Evolutionary conservation across 805 yeast genomes (phyloP), one percentile per base, ranked within the genome.

Genomic region (Ogataea wickerhamii): DNA sequence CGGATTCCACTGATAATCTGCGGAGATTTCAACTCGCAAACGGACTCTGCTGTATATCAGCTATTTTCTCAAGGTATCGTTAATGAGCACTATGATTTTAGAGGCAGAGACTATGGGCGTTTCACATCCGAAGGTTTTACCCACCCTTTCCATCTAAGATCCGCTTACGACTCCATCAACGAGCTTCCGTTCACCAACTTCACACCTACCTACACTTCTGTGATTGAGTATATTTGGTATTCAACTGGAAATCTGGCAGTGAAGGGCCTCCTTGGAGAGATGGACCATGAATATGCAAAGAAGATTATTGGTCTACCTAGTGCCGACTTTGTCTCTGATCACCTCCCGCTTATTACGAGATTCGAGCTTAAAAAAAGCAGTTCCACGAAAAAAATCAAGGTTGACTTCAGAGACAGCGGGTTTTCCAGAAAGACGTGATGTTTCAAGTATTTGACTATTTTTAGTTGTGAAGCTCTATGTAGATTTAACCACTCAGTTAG

Each of bases 141-240:
- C 16, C 96, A 91, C 61, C 75, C 76, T 32, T 79, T 93, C 65
- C 75, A 84, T 49, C 68, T 93, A 61, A 86, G 80, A 60, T 85
- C 95, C 6, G 85, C 96, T 3, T 93, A 93, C 60, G 80, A 82
- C 28, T 72, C 76, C 45, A 76, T 89, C 55, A 89, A 89, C 18
- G 97, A 93, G 62, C 71, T 93, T 44, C 95, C 96, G 31, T 91
- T 91, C 61, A 91, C 99, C 5, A 93, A 93, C 63, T 82, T 81
- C 63, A 82, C 98, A 0, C 98, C 99, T 19, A 79, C 83, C 24
- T 93, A 93, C 64, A 87, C 94, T 1, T 88, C 87, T 55, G 89
- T 82, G 28, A 87, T 93, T 64, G 99, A 93, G 66, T 93, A 93
- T 60, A 81, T 93, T 41, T 94, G 98, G 96, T 88, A 85, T 63